A percentile compares a stretch with the other conserved stretches of the same genome.
Conservation (phyloP, 2,329 filamentous ascomycete species). For the Ophiognomonia clavigignenti-juglandacearum region DNA sequence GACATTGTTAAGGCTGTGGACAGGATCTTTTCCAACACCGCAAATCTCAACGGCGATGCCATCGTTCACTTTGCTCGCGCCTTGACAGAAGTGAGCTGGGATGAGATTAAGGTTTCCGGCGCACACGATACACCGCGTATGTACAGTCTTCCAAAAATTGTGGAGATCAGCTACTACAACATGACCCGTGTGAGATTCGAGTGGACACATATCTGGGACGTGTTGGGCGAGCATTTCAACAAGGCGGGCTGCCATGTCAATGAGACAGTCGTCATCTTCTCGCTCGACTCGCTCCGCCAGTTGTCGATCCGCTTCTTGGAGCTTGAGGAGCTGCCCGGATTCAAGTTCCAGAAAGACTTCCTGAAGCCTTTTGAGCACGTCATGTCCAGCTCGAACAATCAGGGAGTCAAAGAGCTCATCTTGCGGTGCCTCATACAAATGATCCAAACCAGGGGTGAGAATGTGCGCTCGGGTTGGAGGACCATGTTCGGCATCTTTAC, state of each 20-base stretch:
- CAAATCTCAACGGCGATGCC: slow-evolving; percentile 85
- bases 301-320: slow-evolving; percentile 99
- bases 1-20: slow-evolving; percentile 92
- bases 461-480: slow-evolving; percentile 96
- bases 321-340: slow-evolving; percentile 93
- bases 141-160: slow-evolving; percentile 95
- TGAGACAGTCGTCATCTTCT: slow-evolving; percentile 95
- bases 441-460: slow-evolving; percentile 95
- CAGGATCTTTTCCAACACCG: slow-evolving; percentile 94
- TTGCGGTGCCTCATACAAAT: slow-evolving; percentile 95
- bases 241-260: slow-evolving; percentile 95
- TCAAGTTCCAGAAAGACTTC: slow-evolving; percentile 99
- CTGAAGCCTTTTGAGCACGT: slow-evolving; percentile 98
- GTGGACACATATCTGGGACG: slow-evolving; percentile 96
- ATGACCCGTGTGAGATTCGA: slow-evolving; percentile 98
- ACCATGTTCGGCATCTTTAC: slow-evolving; percentile 99
- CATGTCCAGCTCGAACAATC: slow-evolving; percentile 84
- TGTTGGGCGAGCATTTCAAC: slow-evolving; percentile 98
- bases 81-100: slow-evolving; percentile 94
- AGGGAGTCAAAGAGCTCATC: slow-evolving; percentile 96
- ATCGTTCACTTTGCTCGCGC: slow-evolving; percentile 94
- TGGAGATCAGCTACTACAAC: slow-evolving; percentile 99
- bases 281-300: slow-evolving; percentile 89
- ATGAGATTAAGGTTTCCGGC: slow-evolving; percentile 96
- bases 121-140: slow-evolving; percentile 93